Conservation (phyloP, 2,329 filamentous ascomycete species). For the Aureobasidium pullulans region DNA sequence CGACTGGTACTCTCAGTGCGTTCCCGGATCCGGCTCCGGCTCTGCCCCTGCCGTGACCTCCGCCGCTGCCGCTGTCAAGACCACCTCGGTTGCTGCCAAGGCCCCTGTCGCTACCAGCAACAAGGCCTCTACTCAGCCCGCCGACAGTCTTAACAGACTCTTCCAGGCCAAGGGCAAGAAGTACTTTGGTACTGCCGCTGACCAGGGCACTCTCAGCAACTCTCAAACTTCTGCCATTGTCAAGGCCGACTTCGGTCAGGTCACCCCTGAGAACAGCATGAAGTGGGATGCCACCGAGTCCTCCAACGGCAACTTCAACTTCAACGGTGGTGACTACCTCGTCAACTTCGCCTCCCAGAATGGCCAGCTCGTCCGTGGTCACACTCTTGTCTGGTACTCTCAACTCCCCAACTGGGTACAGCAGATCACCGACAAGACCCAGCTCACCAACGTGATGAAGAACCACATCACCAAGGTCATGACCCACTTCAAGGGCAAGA, state of each 20-base stretch:
- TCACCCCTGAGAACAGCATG: conserved; percentile 64
- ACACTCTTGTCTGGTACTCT: conserved; percentile 59
- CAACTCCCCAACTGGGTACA: conserved; percentile 50
- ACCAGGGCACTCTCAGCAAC: conserved; percentile 45
- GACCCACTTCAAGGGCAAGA: conserved; percentile 55
- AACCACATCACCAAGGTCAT: conserved; percentile 54
- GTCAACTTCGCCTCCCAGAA: conserved; percentile 52
- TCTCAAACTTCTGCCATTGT: conserved; percentile 51
- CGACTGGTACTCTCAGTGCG: conserved; percentile 31
- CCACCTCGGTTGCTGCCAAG: background rate
- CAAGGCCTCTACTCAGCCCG: conserved; percentile 9
- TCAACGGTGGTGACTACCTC: conserved; percentile 50
- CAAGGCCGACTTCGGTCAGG: conserved; percentile 54
- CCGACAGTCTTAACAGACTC: conserved; percentile 45
- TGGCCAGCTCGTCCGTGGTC: conserved; percentile 54
- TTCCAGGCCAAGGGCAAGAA: conserved; percentile 58
- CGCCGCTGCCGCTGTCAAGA: background rate
- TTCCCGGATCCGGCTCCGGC: background rate
- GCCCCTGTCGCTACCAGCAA: conserved; percentile 5
- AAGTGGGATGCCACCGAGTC: conserved; percentile 57
- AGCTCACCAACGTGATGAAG: conserved; percentile 50
- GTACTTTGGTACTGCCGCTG: conserved; percentile 55
- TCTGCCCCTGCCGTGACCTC: background rate
- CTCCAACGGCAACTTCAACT: conserved; percentile 47
- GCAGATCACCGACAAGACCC: conserved; percentile 44